These are phyloP conservation scores for Trichoderma sp. DNA, from an alignment of 2,329 filamentous ascomycete genomes.

Conservation along the genomic window DNA sequence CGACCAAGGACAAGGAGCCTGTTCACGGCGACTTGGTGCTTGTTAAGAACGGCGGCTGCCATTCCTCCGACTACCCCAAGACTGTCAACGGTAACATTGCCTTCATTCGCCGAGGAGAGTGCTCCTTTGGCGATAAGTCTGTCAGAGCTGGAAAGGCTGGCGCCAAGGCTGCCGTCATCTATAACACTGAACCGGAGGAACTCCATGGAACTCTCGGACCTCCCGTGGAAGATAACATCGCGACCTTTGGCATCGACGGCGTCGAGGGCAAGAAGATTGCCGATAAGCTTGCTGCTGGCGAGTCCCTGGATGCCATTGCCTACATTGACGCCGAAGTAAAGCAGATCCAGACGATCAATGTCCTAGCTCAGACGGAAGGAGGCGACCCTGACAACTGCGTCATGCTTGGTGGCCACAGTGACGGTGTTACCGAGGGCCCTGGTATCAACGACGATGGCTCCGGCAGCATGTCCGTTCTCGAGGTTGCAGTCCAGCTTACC, in stretches of 20 bases:
- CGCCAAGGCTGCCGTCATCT: constrained; percentile 68
- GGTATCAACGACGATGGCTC: constrained; percentile 79
- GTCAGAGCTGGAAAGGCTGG: constrained; percentile 64
- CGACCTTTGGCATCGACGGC: constrained; percentile 64
- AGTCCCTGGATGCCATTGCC: constrained; percentile 51
- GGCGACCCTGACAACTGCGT: constrained; percentile 63
- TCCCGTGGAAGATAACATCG: constrained; percentile 57
- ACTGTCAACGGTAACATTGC: constrained; percentile 62
- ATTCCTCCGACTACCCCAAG: constrained; percentile 59
- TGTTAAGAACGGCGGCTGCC: constrained; percentile 61
- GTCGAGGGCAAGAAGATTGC: constrained; percentile 56
- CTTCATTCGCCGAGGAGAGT: constrained; percentile 66
- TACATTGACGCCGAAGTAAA: constrained; percentile 58
- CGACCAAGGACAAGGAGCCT: constrained; percentile 57
- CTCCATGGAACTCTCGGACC: constrained; percentile 67
- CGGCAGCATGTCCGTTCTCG: constrained; percentile 59
- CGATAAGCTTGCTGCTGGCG: constrained; percentile 49
- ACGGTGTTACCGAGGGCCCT: constrained; percentile 60
- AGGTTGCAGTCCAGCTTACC: constrained; percentile 58
- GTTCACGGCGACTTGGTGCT: constrained; percentile 59
- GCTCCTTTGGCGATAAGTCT: constrained; percentile 70
- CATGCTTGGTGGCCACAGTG: constrained; percentile 63
- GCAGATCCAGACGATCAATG: constrained; percentile 54
- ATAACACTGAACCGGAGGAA: constrained; percentile 64
- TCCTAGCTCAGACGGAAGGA: constrained; percentile 58